A percentile compares a stretch with the other conserved stretches of the same genome.
Evolutionary conservation across 2,329 filamentous ascomycete genomes (phyloP).

Genomic region (Teratosphaeria viscida): DNA sequence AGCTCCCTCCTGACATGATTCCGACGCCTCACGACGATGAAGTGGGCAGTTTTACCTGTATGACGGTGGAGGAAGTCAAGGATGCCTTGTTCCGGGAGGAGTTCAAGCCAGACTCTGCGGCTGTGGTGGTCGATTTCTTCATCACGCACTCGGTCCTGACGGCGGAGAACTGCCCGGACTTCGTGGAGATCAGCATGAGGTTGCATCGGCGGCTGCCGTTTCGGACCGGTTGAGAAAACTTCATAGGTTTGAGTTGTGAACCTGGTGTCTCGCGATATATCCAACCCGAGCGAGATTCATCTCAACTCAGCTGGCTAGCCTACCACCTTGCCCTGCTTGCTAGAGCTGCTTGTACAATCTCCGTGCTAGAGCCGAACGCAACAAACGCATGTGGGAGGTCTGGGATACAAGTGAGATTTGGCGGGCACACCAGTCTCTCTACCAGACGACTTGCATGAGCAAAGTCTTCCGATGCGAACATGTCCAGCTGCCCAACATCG

Average conservation of each 20-base stretch:
- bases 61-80: conserved; percentile 66
- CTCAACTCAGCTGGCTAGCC: not conserved
- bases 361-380: not conserved
- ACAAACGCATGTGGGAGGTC: conserved; percentile 35
- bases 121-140: conserved; percentile 82
- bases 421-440: conserved; percentile 31
- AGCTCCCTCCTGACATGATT: conserved; percentile 56
- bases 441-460: conserved; percentile 32
- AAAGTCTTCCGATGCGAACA: conserved; percentile 34
- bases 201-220: conserved; percentile 75
- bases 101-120: conserved; percentile 87
- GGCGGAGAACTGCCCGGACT: conserved; percentile 58
- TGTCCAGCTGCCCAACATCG: conserved; percentile 34
- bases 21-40: conserved; percentile 82
- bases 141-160: conserved; percentile 73
- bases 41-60: conserved; percentile 73
- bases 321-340: not conserved
- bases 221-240: conserved; percentile 1
- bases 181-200: conserved; percentile 61
- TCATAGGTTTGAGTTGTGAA: not conserved
- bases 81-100: conserved; percentile 56
- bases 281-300: not conserved
- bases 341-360: not conserved
- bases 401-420: conserved; percentile 37
- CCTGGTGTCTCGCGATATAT: not conserved